Percentiles rank a stretch among this genome's conserved stretches.
phyloP scores from a whole-genome alignment of 805 yeast genomes.

The Scheffersomyces ergatensis region DNA sequence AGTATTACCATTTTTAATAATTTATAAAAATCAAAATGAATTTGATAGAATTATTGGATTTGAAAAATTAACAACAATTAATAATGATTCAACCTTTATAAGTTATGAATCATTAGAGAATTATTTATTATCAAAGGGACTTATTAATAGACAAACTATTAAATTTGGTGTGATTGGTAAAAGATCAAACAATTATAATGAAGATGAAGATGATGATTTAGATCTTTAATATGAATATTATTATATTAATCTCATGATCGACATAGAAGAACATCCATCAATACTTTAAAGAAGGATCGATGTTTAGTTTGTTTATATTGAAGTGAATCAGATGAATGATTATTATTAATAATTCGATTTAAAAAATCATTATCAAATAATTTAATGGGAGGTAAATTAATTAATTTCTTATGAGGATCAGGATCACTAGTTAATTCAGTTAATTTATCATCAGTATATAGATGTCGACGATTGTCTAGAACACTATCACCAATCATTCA shows the following conservation, averaged over 20 bases:
- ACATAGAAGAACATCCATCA: background rate
- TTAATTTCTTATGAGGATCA: background rate
- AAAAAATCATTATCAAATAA: conserved; percentile 1
- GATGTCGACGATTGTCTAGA: background rate
- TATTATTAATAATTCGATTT: background rate
- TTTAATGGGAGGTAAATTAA: background rate
- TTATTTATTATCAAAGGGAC: conserved; percentile 11
- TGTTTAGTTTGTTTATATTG: background rate
- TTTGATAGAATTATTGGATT: conserved; percentile 65
- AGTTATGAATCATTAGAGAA: conserved; percentile 48
- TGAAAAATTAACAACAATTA: conserved; percentile 39
- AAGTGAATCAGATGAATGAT: background rate
- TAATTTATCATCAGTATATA: background rate
- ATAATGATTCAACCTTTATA: conserved; percentile 49
- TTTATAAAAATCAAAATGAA: conserved; percentile 62
- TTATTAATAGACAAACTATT: conserved; percentile 16
- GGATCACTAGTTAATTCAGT: background rate
- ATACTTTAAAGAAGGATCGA: background rate
- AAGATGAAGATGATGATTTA: background rate
- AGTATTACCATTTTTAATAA: conserved; percentile 68
- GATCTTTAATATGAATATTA: conserved; percentile 1
- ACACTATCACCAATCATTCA: conserved; percentile 1
- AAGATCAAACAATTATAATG: background rate
- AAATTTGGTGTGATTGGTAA: conserved; percentile 5
- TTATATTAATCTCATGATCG: too few species aligned